Conservation (phyloP, 768 basidiomycete species). For the Tylopilus felleus region DNA sequence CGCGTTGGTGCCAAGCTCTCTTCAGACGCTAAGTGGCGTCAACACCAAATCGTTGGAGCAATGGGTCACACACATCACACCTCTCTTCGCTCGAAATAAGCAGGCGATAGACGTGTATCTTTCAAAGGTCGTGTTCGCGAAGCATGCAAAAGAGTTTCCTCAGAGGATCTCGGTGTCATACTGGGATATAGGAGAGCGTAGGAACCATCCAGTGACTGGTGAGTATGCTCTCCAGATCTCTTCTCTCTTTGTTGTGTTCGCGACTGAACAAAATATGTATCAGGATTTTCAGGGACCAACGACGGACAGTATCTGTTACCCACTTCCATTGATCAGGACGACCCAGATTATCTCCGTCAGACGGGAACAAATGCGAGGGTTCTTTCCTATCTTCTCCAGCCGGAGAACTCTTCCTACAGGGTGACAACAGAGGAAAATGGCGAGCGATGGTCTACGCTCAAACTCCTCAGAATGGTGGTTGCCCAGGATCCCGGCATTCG, state of each 20-base stretch:
- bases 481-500: not conserved
- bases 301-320: not conserved
- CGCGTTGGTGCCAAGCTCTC: constrained; percentile 13
- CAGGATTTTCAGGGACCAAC: not conserved
- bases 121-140: constrained; percentile 36
- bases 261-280: not conserved
- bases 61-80: not conserved
- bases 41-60: constrained; percentile 32
- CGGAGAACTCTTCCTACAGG: not conserved
- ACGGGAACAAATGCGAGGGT: not conserved
- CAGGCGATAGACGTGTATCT: constrained; percentile 31
- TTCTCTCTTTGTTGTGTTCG: not conserved
- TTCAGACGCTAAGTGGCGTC: constrained; percentile 18
- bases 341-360: not conserved
- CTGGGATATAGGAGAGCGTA: constrained; percentile 37
- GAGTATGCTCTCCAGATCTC: not conserved
- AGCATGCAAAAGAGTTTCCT: constrained; percentile 35
- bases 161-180: constrained; percentile 33
- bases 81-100: not conserved
- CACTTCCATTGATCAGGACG: not conserved
- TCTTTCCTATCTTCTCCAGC: not conserved
- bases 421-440: not conserved
- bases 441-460: not conserved
- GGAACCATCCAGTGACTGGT: not conserved
- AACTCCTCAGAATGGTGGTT: not conserved